These are phyloP conservation scores for Protomyces pachydermus DNA, from an alignment of 1,139 yeast species.

Conservation along the genomic window DNA sequence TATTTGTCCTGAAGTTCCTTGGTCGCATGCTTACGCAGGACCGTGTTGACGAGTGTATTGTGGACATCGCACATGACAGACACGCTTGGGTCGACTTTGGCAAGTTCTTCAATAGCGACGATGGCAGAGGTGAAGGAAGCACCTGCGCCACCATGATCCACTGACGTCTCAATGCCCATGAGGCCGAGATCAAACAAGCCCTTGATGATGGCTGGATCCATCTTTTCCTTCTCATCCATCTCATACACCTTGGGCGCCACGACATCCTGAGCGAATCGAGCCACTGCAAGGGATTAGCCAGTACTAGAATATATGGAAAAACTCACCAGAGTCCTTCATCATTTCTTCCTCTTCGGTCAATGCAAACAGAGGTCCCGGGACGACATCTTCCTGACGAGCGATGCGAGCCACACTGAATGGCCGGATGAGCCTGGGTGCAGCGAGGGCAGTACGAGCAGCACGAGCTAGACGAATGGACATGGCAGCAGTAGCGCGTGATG, in stretches of 20 bases:
- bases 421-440: constrained; percentile 1
- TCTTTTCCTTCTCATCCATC: constrained; percentile 45
- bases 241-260: constrained; percentile 44
- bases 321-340: constrained; percentile 34
- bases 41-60: constrained; percentile 45
- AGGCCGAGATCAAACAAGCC: constrained; percentile 41
- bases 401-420: constrained; percentile 2
- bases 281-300: constrained; percentile 35
- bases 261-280: constrained; percentile 43
- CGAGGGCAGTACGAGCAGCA: neutral
- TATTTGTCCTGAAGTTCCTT: constrained; percentile 41
- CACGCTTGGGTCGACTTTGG: constrained; percentile 46
- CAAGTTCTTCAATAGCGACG: constrained; percentile 45
- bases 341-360: constrained; percentile 27
- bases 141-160: constrained; percentile 47
- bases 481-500: no score
- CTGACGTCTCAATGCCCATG: constrained; percentile 48
- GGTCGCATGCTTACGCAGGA: constrained; percentile 43
- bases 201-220: constrained; percentile 41
- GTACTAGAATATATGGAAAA: neutral
- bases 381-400: constrained; percentile 10
- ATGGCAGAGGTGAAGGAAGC: constrained; percentile 47
- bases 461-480: neutral
- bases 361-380: constrained; percentile 19
- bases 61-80: constrained; percentile 47